Conservation (phyloP, 2,329 filamentous ascomycete species). For the Claviceps lovelessii region DNA sequence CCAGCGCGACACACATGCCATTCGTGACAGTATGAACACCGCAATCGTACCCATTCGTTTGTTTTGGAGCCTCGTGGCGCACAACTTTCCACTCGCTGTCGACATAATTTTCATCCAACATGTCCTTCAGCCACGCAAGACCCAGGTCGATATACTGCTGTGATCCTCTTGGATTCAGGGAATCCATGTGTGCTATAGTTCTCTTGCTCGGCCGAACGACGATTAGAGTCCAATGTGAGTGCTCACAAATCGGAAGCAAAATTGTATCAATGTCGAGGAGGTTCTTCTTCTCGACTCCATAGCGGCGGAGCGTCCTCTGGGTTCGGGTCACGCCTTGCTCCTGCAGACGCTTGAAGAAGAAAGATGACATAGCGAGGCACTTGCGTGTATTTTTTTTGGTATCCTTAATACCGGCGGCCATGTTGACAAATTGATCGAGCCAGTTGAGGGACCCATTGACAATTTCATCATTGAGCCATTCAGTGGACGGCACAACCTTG, state of each 20-base stretch:
- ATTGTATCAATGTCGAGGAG: constrained; percentile 52
- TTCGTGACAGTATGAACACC: constrained; percentile 68
- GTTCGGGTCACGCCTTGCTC: constrained; percentile 32
- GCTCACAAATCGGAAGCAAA: constrained; percentile 53
- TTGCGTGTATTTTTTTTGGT: constrained; percentile 36
- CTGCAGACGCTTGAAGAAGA: constrained; percentile 46
- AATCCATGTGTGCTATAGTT: constrained; percentile 57
- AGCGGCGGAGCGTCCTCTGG: constrained; percentile 41
- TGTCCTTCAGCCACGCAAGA: constrained; percentile 40
- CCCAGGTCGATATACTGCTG: constrained; percentile 26
- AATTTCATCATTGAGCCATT: constrained; percentile 67
- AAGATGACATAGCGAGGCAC: constrained; percentile 49
- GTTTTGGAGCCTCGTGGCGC: constrained; percentile 35
- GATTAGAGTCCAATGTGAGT: constrained; percentile 57
- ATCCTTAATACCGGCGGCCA: constrained; percentile 36
- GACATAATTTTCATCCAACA: constrained; percentile 39
- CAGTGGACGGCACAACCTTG: constrained; percentile 39
- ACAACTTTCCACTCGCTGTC: constrained; percentile 45
- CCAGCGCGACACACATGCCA: constrained; percentile 45
- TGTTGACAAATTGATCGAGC: constrained; percentile 45
- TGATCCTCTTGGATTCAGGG: constrained; percentile 33
- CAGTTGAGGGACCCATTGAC: constrained; percentile 53
- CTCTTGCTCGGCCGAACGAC: constrained; percentile 47
- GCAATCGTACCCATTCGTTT: constrained; percentile 59
- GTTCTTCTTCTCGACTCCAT: constrained; percentile 42